Conservation (phyloP, 202 grass and related monocot species). For the Carex sylvatica region DNA sequence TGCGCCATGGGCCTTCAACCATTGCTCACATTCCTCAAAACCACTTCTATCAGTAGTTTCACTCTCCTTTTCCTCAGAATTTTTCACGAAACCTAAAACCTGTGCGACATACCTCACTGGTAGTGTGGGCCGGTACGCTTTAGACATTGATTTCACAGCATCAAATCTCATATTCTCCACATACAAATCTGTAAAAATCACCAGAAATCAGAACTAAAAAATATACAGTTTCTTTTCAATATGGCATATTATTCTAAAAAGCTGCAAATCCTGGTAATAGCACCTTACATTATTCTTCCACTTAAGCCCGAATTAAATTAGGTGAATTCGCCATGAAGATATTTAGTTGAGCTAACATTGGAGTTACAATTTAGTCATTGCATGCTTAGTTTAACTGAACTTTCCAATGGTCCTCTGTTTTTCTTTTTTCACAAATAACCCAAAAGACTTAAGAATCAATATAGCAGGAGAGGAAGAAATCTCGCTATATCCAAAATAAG, state of each 20-base stretch:
- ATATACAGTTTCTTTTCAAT: neutral
- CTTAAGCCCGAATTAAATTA: neutral
- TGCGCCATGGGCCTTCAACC: conserved; percentile 87
- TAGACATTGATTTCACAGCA: conserved; percentile 87
- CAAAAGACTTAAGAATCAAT: neutral
- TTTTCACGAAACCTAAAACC: conserved; percentile 71
- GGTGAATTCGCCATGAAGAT: neutral
- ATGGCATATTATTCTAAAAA: conserved; percentile 5
- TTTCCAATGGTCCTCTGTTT: neutral
- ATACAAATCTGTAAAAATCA: conserved; percentile 62
- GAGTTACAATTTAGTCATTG: neutral
- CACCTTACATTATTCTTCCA: neutral
- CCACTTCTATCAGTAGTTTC: conserved; percentile 34
- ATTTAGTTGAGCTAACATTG: neutral
- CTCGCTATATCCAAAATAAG: neutral
- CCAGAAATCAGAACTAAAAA: neutral
- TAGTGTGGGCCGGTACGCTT: conserved; percentile 64
- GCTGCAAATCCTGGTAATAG: neutral
- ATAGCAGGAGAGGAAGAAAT: neutral
- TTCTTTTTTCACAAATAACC: neutral
- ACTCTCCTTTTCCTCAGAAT: conserved; percentile 30
- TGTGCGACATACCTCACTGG: conserved; percentile 59
- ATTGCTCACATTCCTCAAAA: conserved; percentile 68
- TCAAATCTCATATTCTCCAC: conserved; percentile 83
- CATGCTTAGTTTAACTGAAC: neutral